A percentile compares a stretch with the other conserved stretches of the same genome.
Evolutionary conservation across 2,329 filamentous ascomycete genomes (phyloP).

Genomic region (Trichoderma brevicompactum): DNA sequence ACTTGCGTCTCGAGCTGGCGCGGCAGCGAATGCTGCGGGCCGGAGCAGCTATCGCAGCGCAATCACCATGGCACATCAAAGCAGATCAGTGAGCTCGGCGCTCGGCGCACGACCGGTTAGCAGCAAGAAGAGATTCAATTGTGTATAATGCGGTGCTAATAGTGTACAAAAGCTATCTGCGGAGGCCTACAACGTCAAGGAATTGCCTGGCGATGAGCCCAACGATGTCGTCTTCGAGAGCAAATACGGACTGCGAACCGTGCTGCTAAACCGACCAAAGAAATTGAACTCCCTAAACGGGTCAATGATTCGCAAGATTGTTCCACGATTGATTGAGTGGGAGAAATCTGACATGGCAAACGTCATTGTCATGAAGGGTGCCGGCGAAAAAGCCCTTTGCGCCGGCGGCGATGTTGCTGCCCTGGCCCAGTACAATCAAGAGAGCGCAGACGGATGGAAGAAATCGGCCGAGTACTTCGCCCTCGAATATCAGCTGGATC

Average conservation of each 20-base stretch:
- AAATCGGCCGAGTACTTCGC: conserved; percentile 84
- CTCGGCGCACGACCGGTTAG: conserved; percentile 45
- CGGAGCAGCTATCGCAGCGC: conserved; percentile 48
- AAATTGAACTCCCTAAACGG: conserved; percentile 92
- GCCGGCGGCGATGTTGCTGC: conserved; percentile 88
- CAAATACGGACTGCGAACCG: conserved; percentile 84
- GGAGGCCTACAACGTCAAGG: conserved; percentile 50
- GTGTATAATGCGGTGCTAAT: conserved; percentile 10
- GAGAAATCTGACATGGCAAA: conserved; percentile 93
- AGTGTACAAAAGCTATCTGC: conserved; percentile 41
- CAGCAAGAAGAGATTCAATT: background rate
- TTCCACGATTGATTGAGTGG: conserved; percentile 89
- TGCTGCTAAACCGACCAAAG: conserved; percentile 90
- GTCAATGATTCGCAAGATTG: conserved; percentile 95
- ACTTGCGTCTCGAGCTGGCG: conserved; percentile 58
- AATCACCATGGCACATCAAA: conserved; percentile 76
- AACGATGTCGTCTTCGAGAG: conserved; percentile 94
- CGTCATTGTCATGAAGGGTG: conserved; percentile 88
- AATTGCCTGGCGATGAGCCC: conserved; percentile 70
- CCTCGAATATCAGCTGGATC: conserved; percentile 94
- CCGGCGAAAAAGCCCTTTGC: conserved; percentile 83
- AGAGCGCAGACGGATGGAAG: conserved; percentile 70
- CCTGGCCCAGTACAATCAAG: conserved; percentile 74
- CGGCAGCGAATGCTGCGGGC: conserved; percentile 52
- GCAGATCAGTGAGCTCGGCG: conserved; percentile 69